These are phyloP conservation scores for Talaromyces liani DNA, from an alignment of 495 filamentous ascomycete species.

Conservation along the genomic window DNA sequence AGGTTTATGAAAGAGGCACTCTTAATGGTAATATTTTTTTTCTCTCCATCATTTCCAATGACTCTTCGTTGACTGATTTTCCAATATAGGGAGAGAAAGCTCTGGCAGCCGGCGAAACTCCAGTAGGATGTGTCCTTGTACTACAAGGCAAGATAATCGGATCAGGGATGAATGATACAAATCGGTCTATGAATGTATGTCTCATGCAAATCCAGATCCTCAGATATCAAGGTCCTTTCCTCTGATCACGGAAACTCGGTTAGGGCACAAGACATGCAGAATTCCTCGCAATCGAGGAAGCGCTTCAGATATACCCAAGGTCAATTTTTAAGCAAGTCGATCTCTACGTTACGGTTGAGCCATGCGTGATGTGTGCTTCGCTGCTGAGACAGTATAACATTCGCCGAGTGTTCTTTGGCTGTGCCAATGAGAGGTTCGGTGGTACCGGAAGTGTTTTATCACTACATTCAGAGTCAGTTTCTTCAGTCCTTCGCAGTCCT, in stretches of 20 bases:
- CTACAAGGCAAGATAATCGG: constrained; percentile 67
- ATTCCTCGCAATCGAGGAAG: constrained; percentile 69
- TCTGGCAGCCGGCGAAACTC: constrained; percentile 78
- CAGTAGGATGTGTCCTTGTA: constrained; percentile 92
- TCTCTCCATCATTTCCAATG: background rate
- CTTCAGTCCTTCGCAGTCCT: background rate
- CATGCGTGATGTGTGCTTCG: constrained; percentile 98
- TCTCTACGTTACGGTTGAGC: constrained; percentile 95
- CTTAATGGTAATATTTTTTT: constrained; percentile 45
- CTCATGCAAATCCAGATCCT: background rate
- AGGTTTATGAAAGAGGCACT: constrained; percentile 66
- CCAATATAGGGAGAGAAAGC: constrained; percentile 67
- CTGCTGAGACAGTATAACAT: constrained; percentile 77
- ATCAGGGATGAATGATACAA: constrained; percentile 91
- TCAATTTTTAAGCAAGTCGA: constrained; percentile 61
- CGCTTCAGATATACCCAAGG: constrained; percentile 48
- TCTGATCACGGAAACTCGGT: background rate
- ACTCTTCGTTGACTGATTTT: constrained; percentile 7
- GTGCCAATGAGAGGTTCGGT: constrained; percentile 90
- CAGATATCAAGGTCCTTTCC: background rate
- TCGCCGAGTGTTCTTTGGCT: constrained; percentile 85
- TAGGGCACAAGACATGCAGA: constrained; percentile 93
- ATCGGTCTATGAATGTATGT: constrained; percentile 66
- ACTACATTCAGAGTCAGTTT: constrained; percentile 65
- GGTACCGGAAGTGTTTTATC: constrained; percentile 87